Conservation (phyloP, 352 stramenopile species). For the Phytophthora capsici region DNA sequence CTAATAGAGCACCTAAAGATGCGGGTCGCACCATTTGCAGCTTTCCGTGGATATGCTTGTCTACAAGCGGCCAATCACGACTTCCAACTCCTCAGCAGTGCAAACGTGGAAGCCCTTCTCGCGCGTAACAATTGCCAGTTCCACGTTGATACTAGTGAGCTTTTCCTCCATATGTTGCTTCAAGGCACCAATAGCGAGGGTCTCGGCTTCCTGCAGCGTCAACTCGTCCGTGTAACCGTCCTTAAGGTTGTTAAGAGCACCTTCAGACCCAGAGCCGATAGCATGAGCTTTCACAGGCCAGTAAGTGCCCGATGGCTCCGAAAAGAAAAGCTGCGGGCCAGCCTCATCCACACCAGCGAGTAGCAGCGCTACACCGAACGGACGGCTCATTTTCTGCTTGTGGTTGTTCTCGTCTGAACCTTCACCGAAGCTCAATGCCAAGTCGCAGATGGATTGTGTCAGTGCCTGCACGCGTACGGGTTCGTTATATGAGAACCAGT, state of each 20-base stretch:
- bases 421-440: constrained; percentile 97
- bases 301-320: constrained; percentile 98
- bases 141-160: constrained; percentile 98
- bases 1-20: constrained; percentile 9
- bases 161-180: constrained; percentile 99
- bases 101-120: constrained; percentile 97
- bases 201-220: constrained; percentile 97
- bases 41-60: constrained; percentile 19
- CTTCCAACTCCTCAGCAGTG: constrained; percentile 92
- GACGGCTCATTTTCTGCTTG: constrained; percentile 98
- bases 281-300: constrained; percentile 98
- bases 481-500: constrained; percentile 99
- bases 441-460: constrained; percentile 98
- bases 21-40: background rate
- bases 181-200: constrained; percentile 95
- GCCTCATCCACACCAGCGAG: constrained; percentile 96
- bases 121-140: constrained; percentile 96
- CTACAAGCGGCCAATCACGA: constrained; percentile 89
- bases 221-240: constrained; percentile 97
- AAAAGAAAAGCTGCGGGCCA: constrained; percentile 96
- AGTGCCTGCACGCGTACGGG: constrained; percentile 97
- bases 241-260: constrained; percentile 97
- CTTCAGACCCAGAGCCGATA: constrained; percentile 98
- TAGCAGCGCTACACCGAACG: constrained; percentile 98
- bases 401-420: constrained; percentile 94